A percentile compares a stretch with the other conserved stretches of the same genome.
Conservation (phyloP, 2,329 filamentous ascomycete genomes). For the Penicillium sp. region DNA sequence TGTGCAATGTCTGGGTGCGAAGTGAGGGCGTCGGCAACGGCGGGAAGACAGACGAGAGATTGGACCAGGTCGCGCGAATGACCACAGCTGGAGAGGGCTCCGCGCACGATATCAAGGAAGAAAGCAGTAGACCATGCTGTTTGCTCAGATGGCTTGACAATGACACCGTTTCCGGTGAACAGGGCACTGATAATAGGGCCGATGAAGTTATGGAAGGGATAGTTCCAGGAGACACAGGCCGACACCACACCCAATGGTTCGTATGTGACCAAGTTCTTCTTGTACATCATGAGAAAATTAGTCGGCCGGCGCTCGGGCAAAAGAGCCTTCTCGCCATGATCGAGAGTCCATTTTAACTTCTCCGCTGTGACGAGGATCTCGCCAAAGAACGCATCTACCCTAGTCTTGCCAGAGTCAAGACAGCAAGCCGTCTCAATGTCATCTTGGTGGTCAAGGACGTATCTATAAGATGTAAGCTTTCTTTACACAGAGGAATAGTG, state of each 20-base stretch:
- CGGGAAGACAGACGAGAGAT: slow-evolving; percentile 79
- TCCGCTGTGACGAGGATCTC: slow-evolving; percentile 92
- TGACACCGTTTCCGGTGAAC: slow-evolving; percentile 83
- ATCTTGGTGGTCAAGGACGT: slow-evolving; percentile 83
- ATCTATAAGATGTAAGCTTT: slow-evolving; percentile 35
- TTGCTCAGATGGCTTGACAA: slow-evolving; percentile 92
- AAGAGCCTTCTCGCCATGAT: slow-evolving; percentile 79
- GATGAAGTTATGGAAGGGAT: slow-evolving; percentile 90
- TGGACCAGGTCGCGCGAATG: slow-evolving; percentile 78
- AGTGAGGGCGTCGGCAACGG: slow-evolving; percentile 72
- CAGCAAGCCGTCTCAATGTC: slow-evolving; percentile 79
- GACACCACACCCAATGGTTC: slow-evolving; percentile 90
- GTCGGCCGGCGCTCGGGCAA: slow-evolving; percentile 67
- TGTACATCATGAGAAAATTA: slow-evolving; percentile 91
- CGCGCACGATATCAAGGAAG: slow-evolving; percentile 71
- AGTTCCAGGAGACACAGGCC: slow-evolving; percentile 95
- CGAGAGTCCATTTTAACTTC: slow-evolving; percentile 90
- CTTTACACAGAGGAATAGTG: not conserved
- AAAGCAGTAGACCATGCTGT: slow-evolving; percentile 88
- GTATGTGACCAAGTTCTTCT: slow-evolving; percentile 82
- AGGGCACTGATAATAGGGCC: slow-evolving; percentile 84
- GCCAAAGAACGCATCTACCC: slow-evolving; percentile 86
- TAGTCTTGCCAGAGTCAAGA: slow-evolving; percentile 91
- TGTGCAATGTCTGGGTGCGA: slow-evolving; percentile 79
- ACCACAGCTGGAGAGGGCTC: slow-evolving; percentile 74